Evolutionary conservation across 768 basidiomycete species (phyloP), one percentile per base, ranked within the genome.

Genomic region (Podaxis sp.): DNA sequence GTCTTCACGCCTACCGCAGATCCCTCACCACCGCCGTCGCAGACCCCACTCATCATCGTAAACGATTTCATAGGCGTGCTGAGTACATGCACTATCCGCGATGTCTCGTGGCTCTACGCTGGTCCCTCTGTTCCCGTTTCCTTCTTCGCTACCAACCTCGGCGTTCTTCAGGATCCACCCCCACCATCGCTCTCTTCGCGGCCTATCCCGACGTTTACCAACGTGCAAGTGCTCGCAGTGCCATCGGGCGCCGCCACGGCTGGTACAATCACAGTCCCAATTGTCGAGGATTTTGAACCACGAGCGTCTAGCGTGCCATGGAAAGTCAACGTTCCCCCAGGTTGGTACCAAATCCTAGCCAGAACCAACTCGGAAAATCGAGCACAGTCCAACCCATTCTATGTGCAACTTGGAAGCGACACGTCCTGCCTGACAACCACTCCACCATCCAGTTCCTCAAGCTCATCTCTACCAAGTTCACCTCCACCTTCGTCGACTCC

Each of bases 291-390:
- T 64, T 0, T 68, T 68, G 7, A 51, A 79, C n/a, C 67, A 74
- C 58, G 74, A 82, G 3, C 28, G 54, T 12, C 26, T 15, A 1
- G 6, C 11, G 0, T 60, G 58, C 17, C 84, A 73, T 70, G 71
- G 67, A 3, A 87, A 2, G 84, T 88, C 53, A 75, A 76, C 62
- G 70, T 86, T 24, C 69, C 81, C 0, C 71, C 76, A 57, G 87
- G 87, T 3, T 80, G 76, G 77, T 88, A 88, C 66, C 51, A 65
- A 12, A 24, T 87, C 19, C 64, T 58, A 0, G 76, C 74, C 6
- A 65, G 69, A 4, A 64, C 79, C 17, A 63, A 69, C 2, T 57
- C 73, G 3, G 53, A 67, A n/a, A 69, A 67, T 57, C 33, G 13
- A 8, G 42, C 51, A 5, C 7, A 28, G 0, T 76, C 77, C 2